Percentiles rank a stretch among this genome's conserved stretches.
These are phyloP conservation scores for Byssothecium circinans DNA, from an alignment of 2,329 filamentous ascomycete genomes.

Conservation along the genomic window DNA sequence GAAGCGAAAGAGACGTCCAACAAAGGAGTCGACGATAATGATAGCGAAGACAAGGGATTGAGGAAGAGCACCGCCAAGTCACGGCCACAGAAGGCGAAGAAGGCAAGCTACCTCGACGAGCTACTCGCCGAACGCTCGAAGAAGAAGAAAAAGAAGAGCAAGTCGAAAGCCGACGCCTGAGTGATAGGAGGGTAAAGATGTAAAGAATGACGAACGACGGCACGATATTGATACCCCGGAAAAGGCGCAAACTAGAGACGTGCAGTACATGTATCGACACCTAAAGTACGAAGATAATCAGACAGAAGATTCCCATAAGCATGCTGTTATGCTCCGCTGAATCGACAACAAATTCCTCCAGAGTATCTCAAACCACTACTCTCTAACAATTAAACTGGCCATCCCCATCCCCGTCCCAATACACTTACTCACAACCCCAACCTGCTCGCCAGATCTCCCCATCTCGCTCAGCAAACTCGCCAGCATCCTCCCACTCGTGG, in stretches of 20 bases:
- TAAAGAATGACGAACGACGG: background rate
- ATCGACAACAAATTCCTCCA: too few species aligned
- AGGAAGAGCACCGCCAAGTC: background rate
- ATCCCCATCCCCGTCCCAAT: slow-evolving; percentile 57
- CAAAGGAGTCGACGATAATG: slow-evolving; percentile 2
- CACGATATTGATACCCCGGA: slow-evolving; percentile 7
- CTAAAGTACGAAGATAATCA: too few species aligned
- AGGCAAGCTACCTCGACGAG: slow-evolving; percentile 58
- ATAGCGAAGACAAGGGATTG: background rate
- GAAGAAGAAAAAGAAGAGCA: slow-evolving; percentile 50
- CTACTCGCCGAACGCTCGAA: slow-evolving; percentile 52
- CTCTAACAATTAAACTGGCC: slow-evolving; percentile 55
- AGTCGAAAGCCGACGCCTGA: slow-evolving; percentile 1
- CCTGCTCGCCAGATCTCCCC: slow-evolving; percentile 66
- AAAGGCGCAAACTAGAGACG: too few species aligned
- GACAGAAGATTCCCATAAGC: too few species aligned
- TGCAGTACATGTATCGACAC: too few species aligned
- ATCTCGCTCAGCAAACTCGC: slow-evolving; percentile 72
- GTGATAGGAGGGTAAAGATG: background rate
- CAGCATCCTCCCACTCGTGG: slow-evolving; percentile 81
- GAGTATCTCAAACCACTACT: slow-evolving; percentile 39
- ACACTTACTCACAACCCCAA: slow-evolving; percentile 92
- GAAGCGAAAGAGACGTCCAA: slow-evolving; percentile 10
- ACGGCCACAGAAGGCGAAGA: slow-evolving; percentile 32
- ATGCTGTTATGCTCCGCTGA: too few species aligned